Evolutionary conservation across 441 rosid species (phyloP), one percentile per base, ranked within the genome.

Genomic region (Hura crepitans): DNA sequence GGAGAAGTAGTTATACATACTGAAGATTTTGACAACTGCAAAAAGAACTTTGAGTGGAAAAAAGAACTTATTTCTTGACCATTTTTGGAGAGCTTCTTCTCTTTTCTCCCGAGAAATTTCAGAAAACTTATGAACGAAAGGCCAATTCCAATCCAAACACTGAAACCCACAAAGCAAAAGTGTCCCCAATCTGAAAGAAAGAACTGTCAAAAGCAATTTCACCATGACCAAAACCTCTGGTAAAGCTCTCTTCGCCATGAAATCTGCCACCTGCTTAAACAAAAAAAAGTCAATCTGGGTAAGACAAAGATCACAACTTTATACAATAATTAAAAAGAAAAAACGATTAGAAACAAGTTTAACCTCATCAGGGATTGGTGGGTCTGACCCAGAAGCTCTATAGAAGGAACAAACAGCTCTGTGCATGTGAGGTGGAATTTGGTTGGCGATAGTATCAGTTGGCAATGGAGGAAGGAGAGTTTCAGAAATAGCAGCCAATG

Each of bases 111-210:
- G 12, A n/a, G 96, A 68, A 64, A 93, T 68, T 43, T 87, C 83
- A 23, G 89, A 81, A 78, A 93, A 90, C n/a, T 75, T 85, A 80
- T 77, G 88, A 46, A 93, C 49, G 55, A 89, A 86, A 3, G 96
- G 97, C 92, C 89, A 87, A n/a, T 49, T 74, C 80, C 86, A 75
- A 33, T 69, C 87, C 53, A 85, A 78, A 79, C 91, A 87, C 58
- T 75, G 57, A 35, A 74, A 77, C 53, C 98, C 97, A 69, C 97
- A 90, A 6, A 90, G 87, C 75, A 89, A 68, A 30, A 89, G 61
- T n/a, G 93, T 90, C 28, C 91, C 97, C 60, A 87, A 39, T 76
- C 96, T 85, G 75, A 72, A 89, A n/a, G 93, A 87, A 4, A 93
- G 74, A 46, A 87, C 12, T 75, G 53, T 81, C 78, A 93, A 47